Base-by-base conservation (phyloP, 768 basidiomycete species). In the Tylopilus plumbeoviolaceoides region DNA sequence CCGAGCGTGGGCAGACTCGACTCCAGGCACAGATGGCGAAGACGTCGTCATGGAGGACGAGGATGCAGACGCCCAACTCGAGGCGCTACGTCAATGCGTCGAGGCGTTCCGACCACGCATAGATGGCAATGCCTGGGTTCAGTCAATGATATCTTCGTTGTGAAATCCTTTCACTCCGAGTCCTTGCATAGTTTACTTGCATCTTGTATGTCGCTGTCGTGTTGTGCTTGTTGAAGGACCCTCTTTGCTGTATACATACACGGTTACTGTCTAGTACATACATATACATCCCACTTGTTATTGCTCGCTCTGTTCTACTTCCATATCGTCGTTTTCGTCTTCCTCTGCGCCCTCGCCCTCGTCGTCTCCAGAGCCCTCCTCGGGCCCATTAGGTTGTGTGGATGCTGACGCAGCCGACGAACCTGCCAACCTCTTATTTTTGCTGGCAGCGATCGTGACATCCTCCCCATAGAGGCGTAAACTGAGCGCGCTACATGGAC, bases 381-480 rank as follows among this genome's bases (percentile, higher is more conserved):
- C 52, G 2, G 46, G 48, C 20, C 55, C 50, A 1, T 42, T 5
- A 8, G 23, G 20, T 15, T 54, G 48, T 23, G 46, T 39, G 5
- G 7, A 18, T 11, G 36, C 44, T 1, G 43, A 36, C n/a, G 48
- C n/a, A 14, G 56, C 45, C 10, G 18, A 36, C 23, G 39, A 20
- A 20, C 31, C 44, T 1, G 31, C 46, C 0, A 44, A 44, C 28
- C 35, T 57, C 20, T 55, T 63, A 57, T 66, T 69, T 44, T 65
- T 64, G 9, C 63, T 57, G 1, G 68, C 78, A 17, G 73, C 74
- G 4, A 70, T 67, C 2, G 87, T 89, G 44, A 94, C 75, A 62
- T 97, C 93, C 44, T 81, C 77, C 1, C 85, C 88, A 62, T 89
- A 98, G 10, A 95, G 74, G 2, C 94, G 85, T 44, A 93, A 72